A percentile compares a stretch with the other conserved stretches of the same genome.
Evolutionary conservation across 345 rosid genomes (phyloP).

Genomic region (Draba incana): DNA sequence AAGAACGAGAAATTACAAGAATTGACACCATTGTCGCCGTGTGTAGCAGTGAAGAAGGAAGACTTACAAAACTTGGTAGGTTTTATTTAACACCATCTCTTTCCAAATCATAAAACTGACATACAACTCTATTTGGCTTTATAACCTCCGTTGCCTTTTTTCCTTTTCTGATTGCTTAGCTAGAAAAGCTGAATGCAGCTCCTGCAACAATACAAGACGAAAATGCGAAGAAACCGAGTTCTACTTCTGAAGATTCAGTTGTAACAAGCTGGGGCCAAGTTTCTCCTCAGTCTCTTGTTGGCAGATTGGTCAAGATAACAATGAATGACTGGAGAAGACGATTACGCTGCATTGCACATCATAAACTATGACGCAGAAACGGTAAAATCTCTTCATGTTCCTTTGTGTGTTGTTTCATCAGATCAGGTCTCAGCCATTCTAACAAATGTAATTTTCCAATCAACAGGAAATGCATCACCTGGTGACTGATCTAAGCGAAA

Average conservation of each 20-base stretch:
- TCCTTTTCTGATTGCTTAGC: slow-evolving; percentile 29
- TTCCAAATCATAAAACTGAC: slow-evolving; percentile 12
- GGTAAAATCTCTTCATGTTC: slow-evolving; percentile 30
- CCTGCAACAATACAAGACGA: slow-evolving; percentile 15
- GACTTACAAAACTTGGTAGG: slow-evolving; percentile 6
- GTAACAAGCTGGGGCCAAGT: slow-evolving; percentile 28
- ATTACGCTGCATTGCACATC: not conserved
- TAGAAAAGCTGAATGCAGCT: slow-evolving; percentile 2
- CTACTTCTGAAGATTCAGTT: slow-evolving; percentile 18
- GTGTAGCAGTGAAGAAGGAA: not conserved
- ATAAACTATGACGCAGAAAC: slow-evolving; percentile 15
- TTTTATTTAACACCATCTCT: not conserved
- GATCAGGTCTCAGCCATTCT: slow-evolving; percentile 29
- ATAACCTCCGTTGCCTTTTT: not conserved
- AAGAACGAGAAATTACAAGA: not conserved
- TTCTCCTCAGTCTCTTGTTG: slow-evolving; percentile 37
- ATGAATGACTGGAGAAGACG: not conserved
- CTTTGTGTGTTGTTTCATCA: slow-evolving; percentile 22
- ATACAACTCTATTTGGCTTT: slow-evolving; percentile 7
- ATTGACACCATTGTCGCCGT: not conserved
- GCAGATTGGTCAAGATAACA: not conserved
- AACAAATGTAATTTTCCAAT: slow-evolving; percentile 8
- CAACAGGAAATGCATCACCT: slow-evolving; percentile 34
- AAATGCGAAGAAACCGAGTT: not conserved
- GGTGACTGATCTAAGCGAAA: not conserved